Conservation (phyloP, 345 rosid species). For the Salix brachista region DNA sequence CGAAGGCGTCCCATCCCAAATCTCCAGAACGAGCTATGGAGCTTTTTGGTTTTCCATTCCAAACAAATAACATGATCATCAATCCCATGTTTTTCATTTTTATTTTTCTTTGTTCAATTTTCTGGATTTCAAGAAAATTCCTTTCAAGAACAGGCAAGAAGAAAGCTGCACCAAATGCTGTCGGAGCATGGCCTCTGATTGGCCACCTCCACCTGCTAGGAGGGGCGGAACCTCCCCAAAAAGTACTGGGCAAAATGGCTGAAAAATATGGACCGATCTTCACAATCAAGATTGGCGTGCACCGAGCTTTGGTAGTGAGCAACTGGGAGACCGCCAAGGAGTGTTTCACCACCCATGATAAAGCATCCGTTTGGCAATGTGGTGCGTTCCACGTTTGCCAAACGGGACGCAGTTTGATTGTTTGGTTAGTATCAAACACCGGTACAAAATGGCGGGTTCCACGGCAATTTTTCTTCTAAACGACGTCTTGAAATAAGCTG, state of each 20-base stretch:
- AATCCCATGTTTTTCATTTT: neutral
- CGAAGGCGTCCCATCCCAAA: too few relatives aligned
- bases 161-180: slow-evolving; percentile 16
- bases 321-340: slow-evolving; percentile 30
- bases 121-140: neutral
- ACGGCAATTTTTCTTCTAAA: too few relatives aligned
- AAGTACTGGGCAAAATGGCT: slow-evolving; percentile 19
- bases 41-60: neutral
- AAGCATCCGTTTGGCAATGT: too few relatives aligned
- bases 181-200: slow-evolving; percentile 32
- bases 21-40: too few relatives aligned
- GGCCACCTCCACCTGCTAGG: slow-evolving; percentile 43
- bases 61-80: neutral
- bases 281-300: slow-evolving; percentile 32
- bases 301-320: slow-evolving; percentile 26
- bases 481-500: too few relatives aligned
- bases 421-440: too few relatives aligned
- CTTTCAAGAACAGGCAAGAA: neutral
- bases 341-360: slow-evolving; percentile 32
- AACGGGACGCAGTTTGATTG: too few relatives aligned
- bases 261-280: slow-evolving; percentile 36
- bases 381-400: too few relatives aligned
- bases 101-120: neutral
- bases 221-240: slow-evolving; percentile 30
- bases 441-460: too few relatives aligned